phyloP scores from a whole-genome alignment of 331 rosid genomes.

The Pyracantha coccinea region DNA sequence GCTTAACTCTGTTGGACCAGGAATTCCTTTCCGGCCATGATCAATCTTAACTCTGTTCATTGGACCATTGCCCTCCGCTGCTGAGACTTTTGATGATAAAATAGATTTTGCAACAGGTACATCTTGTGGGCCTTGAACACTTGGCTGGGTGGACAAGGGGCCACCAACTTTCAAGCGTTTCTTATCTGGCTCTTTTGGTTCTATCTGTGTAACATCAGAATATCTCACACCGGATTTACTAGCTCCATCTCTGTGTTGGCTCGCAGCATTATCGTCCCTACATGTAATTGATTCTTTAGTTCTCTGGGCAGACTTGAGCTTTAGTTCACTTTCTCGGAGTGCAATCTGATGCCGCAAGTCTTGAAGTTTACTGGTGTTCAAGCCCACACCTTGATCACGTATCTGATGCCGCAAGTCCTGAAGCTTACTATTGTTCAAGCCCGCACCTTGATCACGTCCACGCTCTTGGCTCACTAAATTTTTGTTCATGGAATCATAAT shows the following conservation, averaged over 20 bases:
- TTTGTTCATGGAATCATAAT: slow-evolving; percentile 34
- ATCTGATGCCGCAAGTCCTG: slow-evolving; percentile 93
- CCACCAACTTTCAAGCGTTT: slow-evolving; percentile 58
- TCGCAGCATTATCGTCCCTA: slow-evolving; percentile 35
- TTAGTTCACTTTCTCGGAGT: slow-evolving; percentile 72
- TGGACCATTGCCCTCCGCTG: slow-evolving; percentile 16
- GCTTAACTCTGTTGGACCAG: slow-evolving; percentile 37
- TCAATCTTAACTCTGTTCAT: slow-evolving; percentile 26
- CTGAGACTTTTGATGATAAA: slow-evolving; percentile 36
- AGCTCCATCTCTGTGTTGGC: slow-evolving; percentile 31
- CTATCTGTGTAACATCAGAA: slow-evolving; percentile 32
- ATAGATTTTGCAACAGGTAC: slow-evolving; percentile 26
- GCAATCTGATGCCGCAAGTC: slow-evolving; percentile 97
- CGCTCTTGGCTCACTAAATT: slow-evolving; percentile 33
- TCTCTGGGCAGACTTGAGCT: slow-evolving; percentile 63
- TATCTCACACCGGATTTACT: slow-evolving; percentile 27
- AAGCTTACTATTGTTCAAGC: slow-evolving; percentile 45
- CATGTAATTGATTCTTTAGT: slow-evolving; percentile 50
- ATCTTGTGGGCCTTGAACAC: slow-evolving; percentile 33
- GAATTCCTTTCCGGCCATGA: slow-evolving; percentile 30
- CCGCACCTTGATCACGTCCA: slow-evolving; percentile 41
- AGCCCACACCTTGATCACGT: slow-evolving; percentile 38
- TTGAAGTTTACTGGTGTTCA: slow-evolving; percentile 55
- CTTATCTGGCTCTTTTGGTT: slow-evolving; percentile 52
- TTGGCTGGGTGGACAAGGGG: slow-evolving; percentile 28